Evolutionary conservation across 768 basidiomycete species (phyloP).

Genomic region (Baorangia bicolor): DNA sequence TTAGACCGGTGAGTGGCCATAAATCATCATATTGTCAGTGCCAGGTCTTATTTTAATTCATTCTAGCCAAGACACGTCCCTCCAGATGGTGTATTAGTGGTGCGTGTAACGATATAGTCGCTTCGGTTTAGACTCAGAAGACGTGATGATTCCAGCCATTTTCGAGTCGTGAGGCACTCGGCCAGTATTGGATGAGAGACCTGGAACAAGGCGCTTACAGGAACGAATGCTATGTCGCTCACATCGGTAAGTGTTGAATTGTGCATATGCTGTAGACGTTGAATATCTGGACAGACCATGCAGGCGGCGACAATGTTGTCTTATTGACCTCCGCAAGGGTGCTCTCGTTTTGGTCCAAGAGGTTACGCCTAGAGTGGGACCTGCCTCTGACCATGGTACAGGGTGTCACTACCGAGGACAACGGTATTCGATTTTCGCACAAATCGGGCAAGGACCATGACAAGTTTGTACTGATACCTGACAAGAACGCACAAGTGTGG

Average conservation of each 20-base stretch:
- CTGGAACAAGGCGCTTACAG: conserved; percentile 86
- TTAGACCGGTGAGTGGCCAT: conserved; percentile 59
- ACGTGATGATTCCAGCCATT: conserved; percentile 59
- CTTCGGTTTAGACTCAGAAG: not conserved
- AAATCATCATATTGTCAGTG: not conserved
- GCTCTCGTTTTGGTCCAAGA: conserved; percentile 82
- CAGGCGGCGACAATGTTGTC: conserved; percentile 77
- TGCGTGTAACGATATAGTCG: conserved; percentile 37
- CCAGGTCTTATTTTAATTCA: not conserved
- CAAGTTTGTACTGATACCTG: conserved; percentile 73
- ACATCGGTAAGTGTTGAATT: conserved; percentile 64
- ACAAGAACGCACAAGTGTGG: conserved; percentile 74
- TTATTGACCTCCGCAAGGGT: conserved; percentile 78
- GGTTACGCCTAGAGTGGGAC: conserved; percentile 88
- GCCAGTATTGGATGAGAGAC: conserved; percentile 97
- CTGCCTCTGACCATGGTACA: conserved; percentile 83
- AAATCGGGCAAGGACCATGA: conserved; percentile 74
- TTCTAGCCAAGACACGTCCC: conserved; percentile 80
- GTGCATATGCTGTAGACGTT: conserved; percentile 4
- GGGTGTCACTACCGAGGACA: conserved; percentile 87
- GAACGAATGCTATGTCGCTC: conserved; percentile 85
- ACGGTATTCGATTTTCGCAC: conserved; percentile 84
- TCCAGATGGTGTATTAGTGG: conserved; percentile 82
- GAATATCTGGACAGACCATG: conserved; percentile 50
- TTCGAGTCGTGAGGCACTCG: conserved; percentile 84